Conservation (phyloP, 139 green algal species). For the Auxenochlorella pyrenoidosa region DNA sequence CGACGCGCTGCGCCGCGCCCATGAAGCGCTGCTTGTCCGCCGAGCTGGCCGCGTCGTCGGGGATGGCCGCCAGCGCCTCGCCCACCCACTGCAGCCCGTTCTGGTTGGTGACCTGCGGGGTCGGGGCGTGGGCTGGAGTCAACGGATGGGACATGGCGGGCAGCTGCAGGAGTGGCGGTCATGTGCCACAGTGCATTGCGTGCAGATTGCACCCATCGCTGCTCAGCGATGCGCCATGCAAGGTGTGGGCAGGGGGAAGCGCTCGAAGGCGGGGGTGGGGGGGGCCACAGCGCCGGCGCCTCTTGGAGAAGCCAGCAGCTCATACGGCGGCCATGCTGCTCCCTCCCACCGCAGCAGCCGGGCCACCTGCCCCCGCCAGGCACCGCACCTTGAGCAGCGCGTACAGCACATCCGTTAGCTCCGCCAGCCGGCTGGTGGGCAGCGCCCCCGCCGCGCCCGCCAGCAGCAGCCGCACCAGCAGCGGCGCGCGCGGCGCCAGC, state of each 20-base stretch:
- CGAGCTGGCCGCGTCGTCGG: constrained; percentile 48
- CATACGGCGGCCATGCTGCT: no score
- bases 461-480: constrained; percentile 63
- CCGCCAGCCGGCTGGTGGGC: constrained; percentile 50
- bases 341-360: no score
- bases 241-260: no score
- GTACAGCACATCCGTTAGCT: constrained; percentile 61
- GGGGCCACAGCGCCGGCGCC: no score
- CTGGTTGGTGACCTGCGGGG: constrained; percentile 26
- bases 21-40: constrained; percentile 63
- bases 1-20: constrained; percentile 32
- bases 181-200: no score
- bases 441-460: constrained; percentile 61
- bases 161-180: no score
- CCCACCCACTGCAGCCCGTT: constrained; percentile 62
- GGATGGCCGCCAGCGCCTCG: constrained; percentile 57
- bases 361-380: not conserved
- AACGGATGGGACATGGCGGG: no score
- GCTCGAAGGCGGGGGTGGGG: no score
- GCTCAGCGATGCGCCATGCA: no score
- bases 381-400: constrained; percentile 56
- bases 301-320: no score
- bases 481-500: constrained; percentile 44
- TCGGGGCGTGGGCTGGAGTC: not conserved
- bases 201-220: no score